These are phyloP conservation scores for Syzygium malaccense DNA, from an alignment of 441 rosid species.

Conservation along the genomic window DNA sequence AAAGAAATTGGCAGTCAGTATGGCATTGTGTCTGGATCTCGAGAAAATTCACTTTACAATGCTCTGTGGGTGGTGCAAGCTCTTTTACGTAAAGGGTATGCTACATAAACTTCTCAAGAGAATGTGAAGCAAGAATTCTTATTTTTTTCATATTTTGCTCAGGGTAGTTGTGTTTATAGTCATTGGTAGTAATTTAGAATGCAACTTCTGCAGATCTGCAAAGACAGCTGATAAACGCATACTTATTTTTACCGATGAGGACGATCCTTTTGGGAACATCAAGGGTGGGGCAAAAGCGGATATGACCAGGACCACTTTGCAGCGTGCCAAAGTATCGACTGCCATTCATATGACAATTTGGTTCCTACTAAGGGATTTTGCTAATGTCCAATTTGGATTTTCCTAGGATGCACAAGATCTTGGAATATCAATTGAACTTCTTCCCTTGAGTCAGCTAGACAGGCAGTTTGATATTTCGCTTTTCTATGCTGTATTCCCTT, in stretches of 20 bases:
- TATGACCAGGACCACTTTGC: conserved; percentile 91
- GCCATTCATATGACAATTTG: neutral
- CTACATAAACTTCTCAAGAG: neutral
- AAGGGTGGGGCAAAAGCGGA: conserved; percentile 68
- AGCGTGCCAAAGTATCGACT: conserved; percentile 75
- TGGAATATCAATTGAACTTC: conserved; percentile 87
- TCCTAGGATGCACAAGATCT: conserved; percentile 92
- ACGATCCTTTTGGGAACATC: conserved; percentile 84
- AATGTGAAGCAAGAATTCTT: neutral
- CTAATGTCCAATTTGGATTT: neutral
- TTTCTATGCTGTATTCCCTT: conserved; percentile 59
- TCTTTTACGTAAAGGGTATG: conserved; percentile 86
- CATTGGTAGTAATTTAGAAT: conserved; percentile 14
- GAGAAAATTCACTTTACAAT: conserved; percentile 85
- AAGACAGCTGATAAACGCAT: conserved; percentile 82
- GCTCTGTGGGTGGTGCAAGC: conserved; percentile 98
- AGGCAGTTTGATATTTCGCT: conserved; percentile 56
- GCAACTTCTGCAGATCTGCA: conserved; percentile 53
- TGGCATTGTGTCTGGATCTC: conserved; percentile 79
- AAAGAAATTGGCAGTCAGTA: conserved; percentile 78
- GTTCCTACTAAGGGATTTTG: neutral
- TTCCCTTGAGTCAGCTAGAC: conserved; percentile 61
- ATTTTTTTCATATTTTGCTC: neutral
- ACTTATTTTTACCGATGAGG: conserved; percentile 84
- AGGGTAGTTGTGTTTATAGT: neutral